Evolutionary conservation across 768 basidiomycete genomes (phyloP).

Genomic region (Floccularia luteovirens): DNA sequence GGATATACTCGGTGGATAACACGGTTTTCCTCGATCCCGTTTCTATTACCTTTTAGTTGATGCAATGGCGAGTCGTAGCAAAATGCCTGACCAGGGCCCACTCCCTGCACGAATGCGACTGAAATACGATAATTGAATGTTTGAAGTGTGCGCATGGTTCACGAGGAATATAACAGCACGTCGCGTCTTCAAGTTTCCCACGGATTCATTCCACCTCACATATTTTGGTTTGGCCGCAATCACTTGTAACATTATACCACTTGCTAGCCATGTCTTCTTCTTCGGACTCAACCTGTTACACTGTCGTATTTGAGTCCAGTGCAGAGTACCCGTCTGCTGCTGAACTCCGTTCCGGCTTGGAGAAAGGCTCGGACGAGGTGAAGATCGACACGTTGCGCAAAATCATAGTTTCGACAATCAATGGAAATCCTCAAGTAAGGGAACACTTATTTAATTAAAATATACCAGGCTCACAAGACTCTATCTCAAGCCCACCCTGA

Average conservation of each 20-base stretch:
- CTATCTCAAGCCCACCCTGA: slow-evolving; percentile 61
- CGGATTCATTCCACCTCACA: slow-evolving; percentile 3
- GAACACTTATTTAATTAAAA: neutral
- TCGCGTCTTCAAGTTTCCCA: slow-evolving; percentile 5
- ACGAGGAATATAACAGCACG: neutral
- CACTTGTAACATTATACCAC: slow-evolving; percentile 4
- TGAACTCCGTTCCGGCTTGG: slow-evolving; percentile 75
- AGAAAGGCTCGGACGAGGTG: slow-evolving; percentile 96
- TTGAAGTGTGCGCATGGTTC: neutral
- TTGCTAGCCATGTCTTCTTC: slow-evolving; percentile 19
- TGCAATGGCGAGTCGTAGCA: too few relatives aligned
- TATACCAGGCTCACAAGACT: neutral
- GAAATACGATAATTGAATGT: too few relatives aligned
- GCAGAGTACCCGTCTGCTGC: slow-evolving; percentile 72
- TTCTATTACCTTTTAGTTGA: too few relatives aligned
- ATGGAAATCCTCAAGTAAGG: slow-evolving; percentile 86
- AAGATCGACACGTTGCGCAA: slow-evolving; percentile 93
- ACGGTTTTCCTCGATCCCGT: too few relatives aligned
- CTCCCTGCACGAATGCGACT: too few relatives aligned
- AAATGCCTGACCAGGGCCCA: too few relatives aligned
- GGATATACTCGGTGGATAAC: too few relatives aligned
- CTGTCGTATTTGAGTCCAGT: slow-evolving; percentile 66
- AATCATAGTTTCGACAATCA: slow-evolving; percentile 90
- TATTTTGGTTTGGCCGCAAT: slow-evolving; percentile 2
- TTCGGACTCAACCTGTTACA: slow-evolving; percentile 67